Percentiles rank a stretch among this genome's conserved stretches.
phyloP scores from a whole-genome alignment of 805 yeast species.

The Schwanniomyces vanrijiae region DNA sequence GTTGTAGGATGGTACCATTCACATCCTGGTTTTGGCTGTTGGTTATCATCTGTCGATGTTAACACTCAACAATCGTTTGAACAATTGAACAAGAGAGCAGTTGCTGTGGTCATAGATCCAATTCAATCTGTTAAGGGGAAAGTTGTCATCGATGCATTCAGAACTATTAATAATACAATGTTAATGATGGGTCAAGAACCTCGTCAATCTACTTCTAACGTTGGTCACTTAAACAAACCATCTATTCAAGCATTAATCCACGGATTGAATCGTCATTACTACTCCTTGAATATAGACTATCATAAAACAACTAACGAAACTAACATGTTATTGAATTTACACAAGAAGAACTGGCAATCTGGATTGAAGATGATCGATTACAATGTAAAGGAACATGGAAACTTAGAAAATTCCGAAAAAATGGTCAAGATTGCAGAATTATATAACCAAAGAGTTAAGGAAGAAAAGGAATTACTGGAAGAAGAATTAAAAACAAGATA shows the following conservation, averaged over 20 bases:
- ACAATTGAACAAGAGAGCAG: constrained; percentile 92
- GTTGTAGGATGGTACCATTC: constrained; percentile 99
- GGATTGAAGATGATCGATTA: constrained; percentile 82
- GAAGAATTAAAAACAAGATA: constrained; percentile 93
- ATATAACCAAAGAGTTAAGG: constrained; percentile 86
- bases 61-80: constrained; percentile 98
- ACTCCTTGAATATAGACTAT: constrained; percentile 92
- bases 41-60: constrained; percentile 97
- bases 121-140: constrained; percentile 98
- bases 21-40: constrained; percentile 99
- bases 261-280: constrained; percentile 95
- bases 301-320: constrained; percentile 91
- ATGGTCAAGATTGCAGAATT: constrained; percentile 89
- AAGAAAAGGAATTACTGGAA: constrained; percentile 84
- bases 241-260: constrained; percentile 95
- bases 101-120: constrained; percentile 98
- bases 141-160: constrained; percentile 97
- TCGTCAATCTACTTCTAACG: constrained; percentile 93
- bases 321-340: constrained; percentile 88
- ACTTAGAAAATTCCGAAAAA: constrained; percentile 67
- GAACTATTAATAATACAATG: constrained; percentile 84
- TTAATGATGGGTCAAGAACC: constrained; percentile 97
- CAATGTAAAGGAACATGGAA: constrained; percentile 71
- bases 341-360: constrained; percentile 93
- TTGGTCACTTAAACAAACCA: constrained; percentile 94